Conservation (phyloP, 2,329 filamentous ascomycete species). For the Pseudogymnoascus sp. region DNA sequence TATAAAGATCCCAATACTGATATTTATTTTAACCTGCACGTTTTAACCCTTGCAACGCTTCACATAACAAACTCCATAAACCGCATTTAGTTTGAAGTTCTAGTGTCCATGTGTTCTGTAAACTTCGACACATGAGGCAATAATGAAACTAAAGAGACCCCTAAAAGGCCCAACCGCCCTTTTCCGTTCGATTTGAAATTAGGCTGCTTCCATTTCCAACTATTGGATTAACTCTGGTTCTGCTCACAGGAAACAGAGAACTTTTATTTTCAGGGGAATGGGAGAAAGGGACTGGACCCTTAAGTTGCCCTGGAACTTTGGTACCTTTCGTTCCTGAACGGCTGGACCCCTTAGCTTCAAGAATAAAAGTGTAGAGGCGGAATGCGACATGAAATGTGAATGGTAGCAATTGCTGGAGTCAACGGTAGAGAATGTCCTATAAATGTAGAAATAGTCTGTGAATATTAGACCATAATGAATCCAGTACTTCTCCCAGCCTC, state of each 20-base stretch:
- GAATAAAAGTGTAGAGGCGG: neutral
- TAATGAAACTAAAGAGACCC: neutral
- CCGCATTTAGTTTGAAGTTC: neutral
- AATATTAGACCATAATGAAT: neutral
- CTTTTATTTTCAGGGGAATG: neutral
- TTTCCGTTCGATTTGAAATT: neutral
- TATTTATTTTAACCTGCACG: neutral
- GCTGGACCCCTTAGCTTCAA: slow-evolving; percentile 4
- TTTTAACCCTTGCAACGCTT: neutral
- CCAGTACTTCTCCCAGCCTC: neutral
- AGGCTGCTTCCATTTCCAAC: neutral
- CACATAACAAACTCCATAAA: neutral
- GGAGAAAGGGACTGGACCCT: neutral
- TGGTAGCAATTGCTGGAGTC: neutral
- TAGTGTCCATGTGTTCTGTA: neutral
- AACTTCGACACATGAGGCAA: neutral
- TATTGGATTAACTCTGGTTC: neutral
- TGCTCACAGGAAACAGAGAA: neutral
- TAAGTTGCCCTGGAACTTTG: neutral
- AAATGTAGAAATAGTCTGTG: neutral
- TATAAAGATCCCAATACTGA: neutral
- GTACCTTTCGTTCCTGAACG: slow-evolving; percentile 1
- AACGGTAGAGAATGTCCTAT: neutral
- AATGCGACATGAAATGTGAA: neutral
- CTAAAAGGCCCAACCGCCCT: neutral